Percentiles rank a stretch among this genome's conserved stretches.
These are phyloP conservation scores for Erodium chrysanthum DNA, from an alignment of 441 rosid species.

Conservation along the genomic window DNA sequence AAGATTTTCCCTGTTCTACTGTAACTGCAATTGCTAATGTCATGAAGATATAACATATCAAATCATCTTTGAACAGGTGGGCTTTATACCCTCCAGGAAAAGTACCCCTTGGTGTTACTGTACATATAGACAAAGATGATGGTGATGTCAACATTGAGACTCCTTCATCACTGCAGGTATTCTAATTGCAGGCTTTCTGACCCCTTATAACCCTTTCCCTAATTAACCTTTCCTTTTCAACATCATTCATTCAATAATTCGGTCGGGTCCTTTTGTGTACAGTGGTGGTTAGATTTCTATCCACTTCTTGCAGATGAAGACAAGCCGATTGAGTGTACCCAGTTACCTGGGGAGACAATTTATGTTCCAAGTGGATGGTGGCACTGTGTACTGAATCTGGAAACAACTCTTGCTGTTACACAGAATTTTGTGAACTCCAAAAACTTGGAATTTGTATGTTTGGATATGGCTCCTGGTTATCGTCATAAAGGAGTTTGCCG, in stretches of 20 bases:
- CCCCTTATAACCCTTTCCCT: background rate
- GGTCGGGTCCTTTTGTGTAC: constrained; percentile 16
- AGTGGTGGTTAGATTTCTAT: constrained; percentile 99
- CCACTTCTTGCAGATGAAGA: constrained; percentile 85
- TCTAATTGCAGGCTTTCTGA: constrained; percentile 15
- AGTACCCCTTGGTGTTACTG: constrained; percentile 94
- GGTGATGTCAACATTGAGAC: constrained; percentile 88
- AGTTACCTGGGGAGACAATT: constrained; percentile 84
- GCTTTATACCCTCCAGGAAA: constrained; percentile 97
- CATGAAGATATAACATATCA: constrained; percentile 7
- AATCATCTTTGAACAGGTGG: constrained; percentile 52
- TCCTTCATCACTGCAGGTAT: constrained; percentile 91
- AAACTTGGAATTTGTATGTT: constrained; percentile 78
- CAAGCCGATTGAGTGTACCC: constrained; percentile 94
- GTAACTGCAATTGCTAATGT: constrained; percentile 19
- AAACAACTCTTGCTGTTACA: constrained; percentile 81
- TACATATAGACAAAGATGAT: constrained; percentile 85
- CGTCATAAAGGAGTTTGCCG: constrained; percentile 91
- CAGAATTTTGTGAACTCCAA: constrained; percentile 83
- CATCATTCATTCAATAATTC: constrained; percentile 11
- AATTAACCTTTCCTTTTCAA: constrained; percentile 16
- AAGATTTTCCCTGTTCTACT: constrained; percentile 11
- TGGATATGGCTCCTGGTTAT: constrained; percentile 97
- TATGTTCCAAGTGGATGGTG: constrained; percentile 99
- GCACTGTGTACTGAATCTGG: constrained; percentile 91